Evolutionary conservation across 208 protist genomes (phyloP), one percentile per base, ranked within the genome.

Genomic region (Crithidia sp.): DNA sequence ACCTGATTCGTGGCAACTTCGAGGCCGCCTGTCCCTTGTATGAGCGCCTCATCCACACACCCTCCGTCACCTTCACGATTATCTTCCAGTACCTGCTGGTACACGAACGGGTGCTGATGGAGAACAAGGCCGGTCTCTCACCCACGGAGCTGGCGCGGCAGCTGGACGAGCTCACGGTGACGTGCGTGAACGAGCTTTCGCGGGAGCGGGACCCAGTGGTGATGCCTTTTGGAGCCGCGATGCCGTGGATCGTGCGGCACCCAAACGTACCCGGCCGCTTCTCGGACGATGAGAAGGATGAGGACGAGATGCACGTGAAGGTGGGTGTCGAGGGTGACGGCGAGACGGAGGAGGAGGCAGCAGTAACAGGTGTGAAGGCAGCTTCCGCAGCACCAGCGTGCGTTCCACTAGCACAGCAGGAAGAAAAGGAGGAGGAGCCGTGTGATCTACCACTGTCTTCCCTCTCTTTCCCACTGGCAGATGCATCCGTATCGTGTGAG

Each of bases 101-200:
- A 5, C 68, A 74, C 19, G 70, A 71, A 50, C 71, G 58, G 45
- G 54, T 67, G 12, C 17, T 76, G 36, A 14, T 9, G 50, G 68
- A 73, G 47, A 69, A 63, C 44, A 65, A 65, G 36, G 41, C 17
- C n/a, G 57, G 55, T 7, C 67, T 80, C 53, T 61, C 53, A 13
- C 41, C 56, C 3, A 61, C 67, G 14, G 69, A 80, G 64, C 50
- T 70, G 57, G 53, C 57, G 28, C 74, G 79, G 49, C 65, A 77
- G 63, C 44, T 69, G 40, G 61, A 75, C 17, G 69, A 74, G 54
- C 28, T 80, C 44, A 66, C 14, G 37, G 67, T 71, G 10, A 67
- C 54, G 44, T 63, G 55, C 36, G 59, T 50, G 12, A 54, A 45
- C 47, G 70, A 75, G 61, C 61, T 75, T 10, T 65, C 50, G 13